Evolutionary conservation across 140 eudicot species (phyloP), one percentile per base, ranked within the genome.

Genomic region (Ambrosia hybrid): DNA sequence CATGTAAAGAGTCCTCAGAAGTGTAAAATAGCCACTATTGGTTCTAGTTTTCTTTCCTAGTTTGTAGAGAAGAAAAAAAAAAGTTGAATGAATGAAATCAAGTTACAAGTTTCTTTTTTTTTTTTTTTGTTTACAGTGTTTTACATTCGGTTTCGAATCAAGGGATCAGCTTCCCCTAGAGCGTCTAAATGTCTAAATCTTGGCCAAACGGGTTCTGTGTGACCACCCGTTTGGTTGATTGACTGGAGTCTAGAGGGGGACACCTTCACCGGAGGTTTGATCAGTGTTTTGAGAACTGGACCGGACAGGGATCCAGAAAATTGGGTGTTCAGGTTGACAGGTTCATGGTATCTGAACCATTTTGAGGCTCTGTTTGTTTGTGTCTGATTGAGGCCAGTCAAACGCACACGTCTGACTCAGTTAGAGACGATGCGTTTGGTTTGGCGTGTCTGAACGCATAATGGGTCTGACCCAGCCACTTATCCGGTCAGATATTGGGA

Each of bases 101-200:
- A 62, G 21, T 33, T 68, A 58, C 43, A 68, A 17, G 9, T 68
- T 46, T 60, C 9, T 45, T 37, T 51, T 26, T 21, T 37, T 41
- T 59, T 16, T 12, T 10, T 79, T 72, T 12, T 12, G 6, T 79
- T 59, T 80, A 80, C 84, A 74, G 43, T 69, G 69, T 30, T 80
- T 80, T 80, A 63, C 84, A 80, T 45, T 10, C 34, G 9, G 67
- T 33, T 33, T 4, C 14, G 49, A 38, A 52, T 75, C 49, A 53
- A 61, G 12, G 17, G 9, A 75, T 70, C 67, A 68, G 45, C 1
- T 21, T 43, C 73, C 58, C 14, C 80, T 80, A 2, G 73, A 68
- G 13, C 77, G 80, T 74, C 80, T 74, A 37, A 80, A 56, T 71
- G 80, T 74, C 80, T 74, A 37, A 80, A 56, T 71, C 73, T 65